A percentile compares a stretch with the other conserved stretches of the same genome.
Conservation (phyloP, 2,329 filamentous ascomycete species). For the Colletotrichum sp. region DNA sequence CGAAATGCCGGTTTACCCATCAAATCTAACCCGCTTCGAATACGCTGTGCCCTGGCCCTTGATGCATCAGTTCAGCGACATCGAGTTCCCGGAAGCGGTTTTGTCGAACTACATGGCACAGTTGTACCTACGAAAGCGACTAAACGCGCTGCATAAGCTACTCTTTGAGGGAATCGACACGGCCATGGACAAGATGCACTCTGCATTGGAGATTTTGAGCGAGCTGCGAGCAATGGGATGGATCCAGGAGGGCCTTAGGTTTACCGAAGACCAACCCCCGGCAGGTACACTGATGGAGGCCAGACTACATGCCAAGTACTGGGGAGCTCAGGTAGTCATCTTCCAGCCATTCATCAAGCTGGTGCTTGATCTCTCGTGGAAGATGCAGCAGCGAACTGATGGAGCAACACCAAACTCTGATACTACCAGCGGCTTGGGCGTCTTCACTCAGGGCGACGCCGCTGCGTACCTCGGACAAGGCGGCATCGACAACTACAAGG, state of each 20-base stretch:
- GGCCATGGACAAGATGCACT: constrained; percentile 44
- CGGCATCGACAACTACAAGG: constrained; percentile 35
- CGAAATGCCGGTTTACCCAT: constrained; percentile 73
- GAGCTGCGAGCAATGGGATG: constrained; percentile 40
- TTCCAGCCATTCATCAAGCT: constrained; percentile 76
- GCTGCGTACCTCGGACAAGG: not conserved
- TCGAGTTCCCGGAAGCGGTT: constrained; percentile 48
- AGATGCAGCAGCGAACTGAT: constrained; percentile 31
- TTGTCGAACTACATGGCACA: constrained; percentile 67
- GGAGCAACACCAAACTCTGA: constrained; percentile 28
- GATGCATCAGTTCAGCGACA: not conserved
- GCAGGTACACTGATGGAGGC: constrained; percentile 80
- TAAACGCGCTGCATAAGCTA: constrained; percentile 67
- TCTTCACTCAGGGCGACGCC: constrained; percentile 24
- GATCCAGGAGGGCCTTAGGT: constrained; percentile 58
- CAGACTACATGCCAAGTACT: constrained; percentile 90
- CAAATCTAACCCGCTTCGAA: constrained; percentile 65
- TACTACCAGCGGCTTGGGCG: constrained; percentile 38
- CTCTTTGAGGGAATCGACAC: constrained; percentile 53
- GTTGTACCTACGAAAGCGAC: constrained; percentile 66
- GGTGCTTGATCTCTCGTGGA: constrained; percentile 56
- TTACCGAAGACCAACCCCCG: constrained; percentile 71
- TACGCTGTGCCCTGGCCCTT: constrained; percentile 72
- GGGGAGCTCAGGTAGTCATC: constrained; percentile 89
- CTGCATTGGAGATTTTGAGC: constrained; percentile 39